Base-by-base conservation (phyloP, 2,329 filamentous ascomycete genomes). In the Nigrospora sphaerica region DNA sequence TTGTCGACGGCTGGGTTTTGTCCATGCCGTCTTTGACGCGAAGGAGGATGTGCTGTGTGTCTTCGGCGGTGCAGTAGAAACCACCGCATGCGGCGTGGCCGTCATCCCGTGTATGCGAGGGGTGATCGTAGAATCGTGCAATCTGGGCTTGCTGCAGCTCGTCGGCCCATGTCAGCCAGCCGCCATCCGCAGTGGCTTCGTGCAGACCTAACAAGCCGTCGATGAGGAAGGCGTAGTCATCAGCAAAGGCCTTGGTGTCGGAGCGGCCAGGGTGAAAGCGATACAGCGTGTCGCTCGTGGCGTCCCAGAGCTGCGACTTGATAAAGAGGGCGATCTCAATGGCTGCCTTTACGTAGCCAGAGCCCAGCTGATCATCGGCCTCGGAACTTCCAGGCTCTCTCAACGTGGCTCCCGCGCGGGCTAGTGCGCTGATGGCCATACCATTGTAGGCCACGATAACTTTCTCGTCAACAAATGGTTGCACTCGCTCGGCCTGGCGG, bases 1-100 rank as follows among this genome's bases (percentile, higher is more conserved):
- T 98, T 44, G 88, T 86, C 0, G 89, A 93, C 1, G 93, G 93
- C 49, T 93, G 85, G 2, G 89, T 85, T 6, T 88, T 88, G 64
- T 98, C 93, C 78, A 96, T 96, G 53, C 90, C 93, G 52, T 95
- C 89, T 67, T 98, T 98, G 42, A 96, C 78, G 19, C 92, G 85
- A 49, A 97, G 79, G 49, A 96, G 84, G 28, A 85, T 77, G 57
- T 90, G 81, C 1, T 81, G 71, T 11, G 84, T 81, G 37, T 75
- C 66, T 12, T 72, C 68, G 5, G 75, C 69, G 1, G 86, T 90
- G 5, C 82, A 83, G 69, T 87, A 93, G 73, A 92, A 93, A 32
- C 78, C 88, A 37, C 78, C 78, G 23, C 69, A 71, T 32, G 63
- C 62, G 32, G 66, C 65, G 49, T 64, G 64, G 38, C 65, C 58